Base-by-base conservation (phyloP, 352 stramenopile species). In the Globisporangium uncinulatum region DNA sequence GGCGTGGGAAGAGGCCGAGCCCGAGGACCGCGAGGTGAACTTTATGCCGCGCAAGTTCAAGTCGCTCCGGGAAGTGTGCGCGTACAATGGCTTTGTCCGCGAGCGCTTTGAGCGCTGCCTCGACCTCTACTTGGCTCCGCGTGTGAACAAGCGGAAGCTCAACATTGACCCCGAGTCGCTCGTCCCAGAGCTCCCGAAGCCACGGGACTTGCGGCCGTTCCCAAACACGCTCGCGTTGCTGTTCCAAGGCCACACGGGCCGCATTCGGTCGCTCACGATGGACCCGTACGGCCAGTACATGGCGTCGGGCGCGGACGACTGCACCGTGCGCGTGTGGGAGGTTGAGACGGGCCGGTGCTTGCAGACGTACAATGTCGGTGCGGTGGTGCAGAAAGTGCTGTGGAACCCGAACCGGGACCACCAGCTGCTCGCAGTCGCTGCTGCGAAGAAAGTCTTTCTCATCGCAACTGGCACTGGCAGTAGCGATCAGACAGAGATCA, bases 101-200 rank as follows among this genome's bases (percentile, higher is more conserved):
- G 98, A 99, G 76, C 84, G 97, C n/a, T 99, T 99, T 71, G 97
- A 99, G 70, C 86, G 98, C 11, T 99, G 98, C 71, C 76, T 99
- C 19, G 98, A 99, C 83, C 78, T 99, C 39, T 99, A 99, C 77
- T 71, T 99, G 31, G 98, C 92, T 54, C 97, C 98, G 41, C 91
- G 98, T 62, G 82, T 93, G 44, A 95, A 94, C 75, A 95, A 99
- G 79, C 86, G 92, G 52, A 94, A 97, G 53, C 79, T 99, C 58
- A 99, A 98, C 70, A 99, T 99, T 67, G 97, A 99, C 75, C 97
- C 97, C 0, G 91, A 98, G 56, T 95, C 83, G 54, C 79, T 98
- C 34, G 86, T 99, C 43, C 98, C 98, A 0, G 81, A 98, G 62
- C 79, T 99, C 46, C 98, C 98, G 0, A 97, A 97, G 59, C 93